Evolutionary conservation across 2,329 filamentous ascomycete genomes (phyloP).

Genomic region (Botrytis aclada): DNA sequence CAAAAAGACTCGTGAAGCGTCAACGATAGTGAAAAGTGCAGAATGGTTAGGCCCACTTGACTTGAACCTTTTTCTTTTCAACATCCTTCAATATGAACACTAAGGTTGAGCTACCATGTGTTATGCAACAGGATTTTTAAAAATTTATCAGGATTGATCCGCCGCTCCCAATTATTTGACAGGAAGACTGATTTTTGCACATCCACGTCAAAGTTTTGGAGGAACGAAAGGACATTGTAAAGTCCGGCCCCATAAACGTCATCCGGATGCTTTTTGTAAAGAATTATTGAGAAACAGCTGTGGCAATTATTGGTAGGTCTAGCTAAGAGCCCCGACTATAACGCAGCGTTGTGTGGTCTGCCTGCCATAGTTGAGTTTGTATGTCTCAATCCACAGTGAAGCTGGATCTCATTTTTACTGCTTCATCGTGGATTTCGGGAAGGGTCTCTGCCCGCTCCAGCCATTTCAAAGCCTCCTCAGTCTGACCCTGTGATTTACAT

Average conservation of each 20-base stretch:
- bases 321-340: not conserved
- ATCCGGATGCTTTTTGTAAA: not conserved
- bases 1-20: not conserved
- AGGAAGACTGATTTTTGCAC: not conserved
- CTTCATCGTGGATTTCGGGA: slow-evolving; percentile 3
- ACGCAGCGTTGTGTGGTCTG: not conserved
- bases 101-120: not conserved
- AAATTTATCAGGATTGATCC: too few relatives aligned
- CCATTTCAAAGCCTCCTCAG: slow-evolving; percentile 28
- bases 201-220: not conserved
- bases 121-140: not conserved
- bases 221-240: not conserved
- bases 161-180: not conserved
- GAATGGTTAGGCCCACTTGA: not conserved
- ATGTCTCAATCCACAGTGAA: not conserved
- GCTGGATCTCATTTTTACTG: not conserved
- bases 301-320: not conserved
- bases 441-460: slow-evolving; percentile 25
- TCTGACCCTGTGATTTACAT: slow-evolving; percentile 27
- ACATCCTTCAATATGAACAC: not conserved
- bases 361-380: not conserved
- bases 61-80: not conserved
- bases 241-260: not conserved
- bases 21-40: not conserved
- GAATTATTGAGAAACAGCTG: not conserved